Base-by-base conservation (phyloP, 1,284 basidiomycete species). In the Violaceomyces palustris region DNA sequence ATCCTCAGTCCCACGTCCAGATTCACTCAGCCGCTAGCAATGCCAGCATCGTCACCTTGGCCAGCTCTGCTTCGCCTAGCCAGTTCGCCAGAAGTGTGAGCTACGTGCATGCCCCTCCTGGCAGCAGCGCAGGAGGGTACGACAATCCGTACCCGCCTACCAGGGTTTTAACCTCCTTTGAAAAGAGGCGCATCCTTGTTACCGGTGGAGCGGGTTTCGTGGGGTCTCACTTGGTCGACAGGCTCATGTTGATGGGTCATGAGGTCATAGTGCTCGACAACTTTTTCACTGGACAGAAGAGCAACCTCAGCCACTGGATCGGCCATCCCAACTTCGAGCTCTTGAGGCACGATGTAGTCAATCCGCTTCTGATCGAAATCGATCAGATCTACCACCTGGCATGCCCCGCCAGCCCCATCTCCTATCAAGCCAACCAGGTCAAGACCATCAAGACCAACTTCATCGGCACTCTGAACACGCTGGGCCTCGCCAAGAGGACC, bases 301-400 rank as follows among this genome's bases (percentile, higher is more conserved):
- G 88, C 25, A 92, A 90, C 39, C 83, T 96, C 3, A 57, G 67
- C 7, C 73, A 74, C 29, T 76, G 75, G 75, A 81, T 91, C 54
- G 93, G 93, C 3, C 93, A 98, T 75, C 93, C 93, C 50, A 96
- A 96, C 78, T 98, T 98, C 66, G 93, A 97, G 76, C 79, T 97
- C 76, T 88, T 97, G 57, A 83, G 93, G 49, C 93, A 97, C 75
- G 93, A 98, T 74, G 87, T 98, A 17, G 62, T 67, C 14, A 50
- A 67, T 19, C 52, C 62, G 8, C 44, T 67, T 24, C 35, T 62
- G 33, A 41, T 67, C 39, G 64, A 67, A 39, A 54, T 64, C 21
- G 64, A 67, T 26, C 64, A 65, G 45, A 63, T 67, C 42, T 67
- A 65, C 36, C 64, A 67, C 24, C 50, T 67, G 11, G 64, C 64